A percentile compares a stretch with the other conserved stretches of the same genome.
Conservation (phyloP, 1,284 basidiomycete species). For the Vanrija sp. region DNA sequence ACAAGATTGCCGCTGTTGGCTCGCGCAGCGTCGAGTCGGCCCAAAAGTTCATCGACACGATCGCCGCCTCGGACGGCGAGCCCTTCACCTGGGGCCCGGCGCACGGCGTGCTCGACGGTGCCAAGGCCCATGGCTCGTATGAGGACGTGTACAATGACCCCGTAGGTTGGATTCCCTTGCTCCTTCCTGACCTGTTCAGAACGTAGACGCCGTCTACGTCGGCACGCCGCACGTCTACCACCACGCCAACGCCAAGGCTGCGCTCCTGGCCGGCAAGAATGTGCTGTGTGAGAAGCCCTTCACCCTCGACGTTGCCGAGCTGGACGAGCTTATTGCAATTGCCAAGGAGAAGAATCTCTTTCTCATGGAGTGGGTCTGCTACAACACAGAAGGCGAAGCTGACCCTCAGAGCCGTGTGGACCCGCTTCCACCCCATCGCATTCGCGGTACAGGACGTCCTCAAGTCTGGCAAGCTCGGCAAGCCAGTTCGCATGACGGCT, state of each 20-base stretch:
- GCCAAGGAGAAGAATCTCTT: conserved; percentile 74
- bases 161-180: conserved; percentile 46
- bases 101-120: conserved; percentile 38
- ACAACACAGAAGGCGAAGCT: neutral
- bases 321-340: conserved; percentile 61
- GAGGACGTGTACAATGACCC: conserved; percentile 68
- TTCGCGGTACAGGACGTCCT: conserved; percentile 44
- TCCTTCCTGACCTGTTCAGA: conserved; percentile 47
- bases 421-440: conserved; percentile 48
- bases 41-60: conserved; percentile 61
- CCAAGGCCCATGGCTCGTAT: conserved; percentile 73
- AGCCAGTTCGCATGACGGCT: conserved; percentile 54
- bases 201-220: conserved; percentile 75
- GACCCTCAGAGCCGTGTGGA: conserved; percentile 44
- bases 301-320: conserved; percentile 52
- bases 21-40: conserved; percentile 70
- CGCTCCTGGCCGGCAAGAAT: conserved; percentile 74
- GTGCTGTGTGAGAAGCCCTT: conserved; percentile 76
- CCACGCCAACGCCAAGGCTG: conserved; percentile 70
- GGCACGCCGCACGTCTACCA: conserved; percentile 85
- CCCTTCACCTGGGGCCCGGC: conserved; percentile 31
- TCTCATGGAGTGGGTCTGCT: conserved; percentile 82
- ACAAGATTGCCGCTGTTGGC: conserved; percentile 73
- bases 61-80: conserved; percentile 22
- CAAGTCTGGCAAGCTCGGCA: conserved; percentile 44